Percentiles rank a stretch among this genome's conserved stretches.
Evolutionary conservation across 2,329 filamentous ascomycete species (phyloP).

Genomic region (Sphaerostilbella broomeana): DNA sequence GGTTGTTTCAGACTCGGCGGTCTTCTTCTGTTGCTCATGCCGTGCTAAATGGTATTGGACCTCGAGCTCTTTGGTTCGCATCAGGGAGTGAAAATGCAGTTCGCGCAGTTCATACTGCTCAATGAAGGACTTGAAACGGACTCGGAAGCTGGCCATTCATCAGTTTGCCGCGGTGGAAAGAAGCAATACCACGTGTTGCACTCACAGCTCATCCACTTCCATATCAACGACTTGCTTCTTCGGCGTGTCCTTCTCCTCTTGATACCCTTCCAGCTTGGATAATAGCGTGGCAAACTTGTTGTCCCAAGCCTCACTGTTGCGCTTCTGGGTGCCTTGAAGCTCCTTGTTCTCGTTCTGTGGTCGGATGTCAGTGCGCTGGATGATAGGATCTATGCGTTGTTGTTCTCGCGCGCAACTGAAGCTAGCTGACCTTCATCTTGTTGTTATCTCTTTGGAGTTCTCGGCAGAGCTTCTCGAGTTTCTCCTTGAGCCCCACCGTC

Average conservation of each 20-base stretch:
- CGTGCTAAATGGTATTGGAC: conserved; percentile 86
- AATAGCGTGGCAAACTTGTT: conserved; percentile 75
- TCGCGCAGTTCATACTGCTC: conserved; percentile 96
- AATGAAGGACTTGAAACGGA: conserved; percentile 87
- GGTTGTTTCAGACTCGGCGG: conserved; percentile 71
- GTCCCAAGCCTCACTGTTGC: conserved; percentile 76
- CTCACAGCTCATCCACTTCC: conserved; percentile 83
- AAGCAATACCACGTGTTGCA: conserved; percentile 11
- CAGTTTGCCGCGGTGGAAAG: neutral
- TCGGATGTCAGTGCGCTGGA: conserved; percentile 19
- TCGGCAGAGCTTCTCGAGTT: conserved; percentile 89
- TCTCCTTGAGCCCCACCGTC: conserved; percentile 86
- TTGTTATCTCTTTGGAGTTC: conserved; percentile 97
- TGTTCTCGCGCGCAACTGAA: too few relatives aligned
- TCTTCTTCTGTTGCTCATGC: conserved; percentile 83
- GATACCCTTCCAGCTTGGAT: conserved; percentile 78
- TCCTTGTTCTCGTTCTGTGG: conserved; percentile 84
- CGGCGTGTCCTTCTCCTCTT: conserved; percentile 78
- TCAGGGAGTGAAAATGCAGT: conserved; percentile 82
- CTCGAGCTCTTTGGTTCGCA: conserved; percentile 92
- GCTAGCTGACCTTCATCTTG: conserved; percentile 77
- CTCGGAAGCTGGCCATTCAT: conserved; percentile 59
- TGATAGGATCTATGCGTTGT: too few relatives aligned
- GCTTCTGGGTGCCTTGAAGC: conserved; percentile 76
- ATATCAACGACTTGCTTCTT: conserved; percentile 76